Evolutionary conservation across 2,329 filamentous ascomycete genomes (phyloP), one percentile per base, ranked within the genome.

Genomic region (Cyphellophora europaea): DNA sequence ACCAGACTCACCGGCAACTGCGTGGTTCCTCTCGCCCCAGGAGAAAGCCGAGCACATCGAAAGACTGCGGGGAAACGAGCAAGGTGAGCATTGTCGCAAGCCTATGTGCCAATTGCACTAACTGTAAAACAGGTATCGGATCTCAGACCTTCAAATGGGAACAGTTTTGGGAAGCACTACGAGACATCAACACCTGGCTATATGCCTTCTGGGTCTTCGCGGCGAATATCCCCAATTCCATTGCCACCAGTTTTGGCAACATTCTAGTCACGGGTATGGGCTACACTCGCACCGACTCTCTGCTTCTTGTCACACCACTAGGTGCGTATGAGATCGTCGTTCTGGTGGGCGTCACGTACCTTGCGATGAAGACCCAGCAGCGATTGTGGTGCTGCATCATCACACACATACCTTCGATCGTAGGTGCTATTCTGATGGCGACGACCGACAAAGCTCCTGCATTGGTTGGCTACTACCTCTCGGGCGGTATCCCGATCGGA

Each of bases 211-310:
- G 53, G 53, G 45, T 58, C 19, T 55, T 61, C 21, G 55, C 55
- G 0, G 55, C 53, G 19, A 61, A 62, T 31, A 50, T 60, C 5
- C 56, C 57, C 3, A 60, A 59, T 31, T 57, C 53, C 1, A 57
- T 53, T 28, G 54, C 53, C 4, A 60, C 55, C 2, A 59, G 53
- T 18, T 61, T 61, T 14, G 54, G 54, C 2, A 58, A 57, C 29
- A 59, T 59, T 30, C 43, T 62, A 8, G 55, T 61, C 16, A 56
- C 50, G 4, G 55, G 56, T 3, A 54, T 61, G 52, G 59, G 59
- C 0, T 62, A 56, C 37, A 46, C 50, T 2, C 41, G 44, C 10
- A 49, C 50, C 12, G 38, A 60, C 23, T 55, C 51, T n/a, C 36
- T 59, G 5, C 44, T 62, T 3, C 47, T 61, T 3, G 55, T 58